Evolutionary conservation across 2,329 filamentous ascomycete genomes (phyloP).

Genomic region (Botrytis paeoniae): DNA sequence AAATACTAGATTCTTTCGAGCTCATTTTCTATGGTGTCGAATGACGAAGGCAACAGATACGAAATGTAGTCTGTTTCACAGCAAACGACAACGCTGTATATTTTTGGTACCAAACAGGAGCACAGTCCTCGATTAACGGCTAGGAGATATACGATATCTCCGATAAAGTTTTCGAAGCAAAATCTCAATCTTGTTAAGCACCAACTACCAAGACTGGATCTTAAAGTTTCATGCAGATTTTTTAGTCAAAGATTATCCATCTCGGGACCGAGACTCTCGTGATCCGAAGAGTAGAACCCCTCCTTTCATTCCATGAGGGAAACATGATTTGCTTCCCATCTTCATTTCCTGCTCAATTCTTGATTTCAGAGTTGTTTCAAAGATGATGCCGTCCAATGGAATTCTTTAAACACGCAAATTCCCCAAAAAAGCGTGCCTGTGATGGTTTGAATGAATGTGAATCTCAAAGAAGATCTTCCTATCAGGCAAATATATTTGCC

Average conservation of each 20-base stretch:
- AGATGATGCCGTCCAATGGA: fast-evolving
- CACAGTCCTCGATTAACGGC: background rate
- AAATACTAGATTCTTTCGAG: background rate
- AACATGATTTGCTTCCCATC: background rate
- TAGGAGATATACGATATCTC: background rate
- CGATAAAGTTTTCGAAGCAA: background rate
- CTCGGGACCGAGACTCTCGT: background rate
- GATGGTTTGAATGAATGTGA: background rate
- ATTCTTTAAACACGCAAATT: too few species aligned
- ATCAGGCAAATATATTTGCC: background rate
- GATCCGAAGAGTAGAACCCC: background rate
- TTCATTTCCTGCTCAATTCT: background rate
- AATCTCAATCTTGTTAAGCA: background rate
- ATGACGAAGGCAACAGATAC: background rate
- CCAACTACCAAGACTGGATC: background rate
- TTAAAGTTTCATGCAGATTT: background rate
- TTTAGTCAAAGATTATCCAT: background rate
- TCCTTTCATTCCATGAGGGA: background rate
- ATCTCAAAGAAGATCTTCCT: background rate
- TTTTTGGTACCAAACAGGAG: background rate
- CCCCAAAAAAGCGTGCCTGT: too few species aligned
- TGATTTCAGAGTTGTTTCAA: fast-evolving
- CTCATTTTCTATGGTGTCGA: background rate
- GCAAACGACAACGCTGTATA: background rate
- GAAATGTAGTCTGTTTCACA: background rate